Percentiles rank a stretch among this genome's conserved stretches.
These are phyloP conservation scores for Isatis tinctoria DNA, from an alignment of 345 rosid genomes.

Conservation along the genomic window DNA sequence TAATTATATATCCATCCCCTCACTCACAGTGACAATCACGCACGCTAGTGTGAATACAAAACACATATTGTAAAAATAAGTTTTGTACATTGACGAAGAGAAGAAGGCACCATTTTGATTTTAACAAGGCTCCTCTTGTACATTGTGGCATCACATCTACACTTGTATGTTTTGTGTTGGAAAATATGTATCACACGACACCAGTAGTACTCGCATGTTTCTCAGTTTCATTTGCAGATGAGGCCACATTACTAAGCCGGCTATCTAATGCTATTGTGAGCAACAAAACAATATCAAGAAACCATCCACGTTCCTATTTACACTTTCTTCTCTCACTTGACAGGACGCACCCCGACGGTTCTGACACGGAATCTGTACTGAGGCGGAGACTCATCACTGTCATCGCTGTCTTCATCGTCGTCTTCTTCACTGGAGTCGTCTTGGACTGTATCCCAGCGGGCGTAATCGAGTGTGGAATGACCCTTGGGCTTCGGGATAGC, in stretches of 20 bases:
- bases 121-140: background rate
- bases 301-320: constrained; percentile 11
- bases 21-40: too few relatives aligned
- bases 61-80: too few relatives aligned
- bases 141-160: background rate
- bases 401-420: constrained; percentile 58
- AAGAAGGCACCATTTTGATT: background rate
- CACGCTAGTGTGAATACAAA: too few relatives aligned
- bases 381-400: constrained; percentile 56
- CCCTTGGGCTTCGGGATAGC: constrained; percentile 98
- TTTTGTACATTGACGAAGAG: background rate
- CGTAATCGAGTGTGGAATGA: constrained; percentile 82
- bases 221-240: background rate
- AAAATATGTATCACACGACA: background rate
- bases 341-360: constrained; percentile 74
- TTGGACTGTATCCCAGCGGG: constrained; percentile 78
- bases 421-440: constrained; percentile 86
- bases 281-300: constrained; percentile 14
- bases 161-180: background rate
- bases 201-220: background rate
- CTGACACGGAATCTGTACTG: constrained; percentile 79
- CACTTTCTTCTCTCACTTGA: constrained; percentile 42
- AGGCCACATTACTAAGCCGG: constrained; percentile 2
- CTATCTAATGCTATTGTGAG: background rate
- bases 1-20: too few relatives aligned